Evolutionary conservation across 768 basidiomycete species (phyloP), one percentile per base, ranked within the genome.

Genomic region (Mycena metata): DNA sequence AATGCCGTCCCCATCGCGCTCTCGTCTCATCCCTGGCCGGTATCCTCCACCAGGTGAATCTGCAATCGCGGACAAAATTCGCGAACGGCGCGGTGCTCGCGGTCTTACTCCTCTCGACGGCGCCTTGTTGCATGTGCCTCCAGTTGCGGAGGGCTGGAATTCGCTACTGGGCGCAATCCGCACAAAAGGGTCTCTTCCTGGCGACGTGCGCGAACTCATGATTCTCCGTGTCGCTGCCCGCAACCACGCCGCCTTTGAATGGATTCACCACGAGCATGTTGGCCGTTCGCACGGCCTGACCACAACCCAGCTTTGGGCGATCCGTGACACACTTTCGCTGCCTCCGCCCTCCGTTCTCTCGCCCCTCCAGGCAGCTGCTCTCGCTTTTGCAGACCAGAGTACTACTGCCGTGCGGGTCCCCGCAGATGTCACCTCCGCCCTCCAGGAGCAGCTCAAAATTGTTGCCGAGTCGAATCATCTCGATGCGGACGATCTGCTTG

Each of bases 351-450:
- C 79, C 8, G 67, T 85, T 19, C 80, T 91, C 17, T 81, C 80
- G 0, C 77, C 85, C 2, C 74, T 88, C 10, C 86, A 89, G 72
- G 79, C 79, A 16, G 83, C 87, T 13, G 89, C 88, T 1, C 74
- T 91, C 16, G 77, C 78, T 7, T 91, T 89, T 74, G 85, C 89
- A 19, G 89, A 91, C 74, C 79, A 83, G n/a, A 88, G 85, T 56
- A 91, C 90, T 10, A 79, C 79, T 56, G 70, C 76, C 30, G 82
- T 87, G 33, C 78, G 80, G 10, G 82, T 90, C 3, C 82, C 85
- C 1, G 75, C 80, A 21, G 70, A 76, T 0, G 78, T 85, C 15
- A 83, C 84, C 19, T 74, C 81, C 35, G 71, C 76, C 2, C 79
- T 90, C 41, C 83, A 81, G 69, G 68, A 72, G 3, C 77, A 83